A percentile compares a stretch with the other conserved stretches of the same genome.
Conservation (phyloP, 148 eudicot species). For the Cornus suecica region DNA sequence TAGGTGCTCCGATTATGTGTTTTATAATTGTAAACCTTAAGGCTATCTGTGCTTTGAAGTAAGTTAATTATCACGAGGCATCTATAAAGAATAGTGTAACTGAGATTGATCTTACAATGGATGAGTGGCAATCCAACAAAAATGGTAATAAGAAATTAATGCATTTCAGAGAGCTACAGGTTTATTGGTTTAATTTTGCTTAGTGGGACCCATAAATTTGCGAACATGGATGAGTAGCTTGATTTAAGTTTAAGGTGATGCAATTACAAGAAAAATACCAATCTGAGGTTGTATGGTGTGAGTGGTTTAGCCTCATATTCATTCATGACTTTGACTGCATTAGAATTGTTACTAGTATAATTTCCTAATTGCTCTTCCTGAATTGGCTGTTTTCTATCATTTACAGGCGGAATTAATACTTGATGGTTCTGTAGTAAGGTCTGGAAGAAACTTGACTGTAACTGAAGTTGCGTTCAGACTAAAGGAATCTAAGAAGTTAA, state of each 20-base stretch:
- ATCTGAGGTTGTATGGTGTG: too few relatives aligned
- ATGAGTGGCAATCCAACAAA: background rate
- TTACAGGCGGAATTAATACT: slow-evolving; percentile 53
- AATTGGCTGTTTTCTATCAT: background rate
- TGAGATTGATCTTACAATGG: background rate
- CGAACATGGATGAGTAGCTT: too few relatives aligned
- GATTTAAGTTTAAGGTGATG: too few relatives aligned
- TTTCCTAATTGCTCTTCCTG: background rate
- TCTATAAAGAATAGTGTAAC: background rate
- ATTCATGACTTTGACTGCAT: background rate
- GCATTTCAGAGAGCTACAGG: background rate
- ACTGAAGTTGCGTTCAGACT: slow-evolving; percentile 48
- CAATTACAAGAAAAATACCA: too few relatives aligned
- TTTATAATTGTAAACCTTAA: too few relatives aligned
- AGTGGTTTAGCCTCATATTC: too few relatives aligned
- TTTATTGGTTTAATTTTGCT: background rate
- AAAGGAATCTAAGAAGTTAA: slow-evolving; percentile 40
- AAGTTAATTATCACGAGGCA: too few relatives aligned
- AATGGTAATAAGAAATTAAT: too few relatives aligned
- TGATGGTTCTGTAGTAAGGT: slow-evolving; percentile 57
- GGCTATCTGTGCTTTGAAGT: background rate
- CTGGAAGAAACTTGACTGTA: slow-evolving; percentile 69
- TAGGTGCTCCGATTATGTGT: background rate
- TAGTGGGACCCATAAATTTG: too few relatives aligned
- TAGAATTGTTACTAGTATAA: too few relatives aligned